Evolutionary conservation across 2,329 filamentous ascomycete genomes (phyloP).

Genomic region (Hymenoscyphus occultus): DNA sequence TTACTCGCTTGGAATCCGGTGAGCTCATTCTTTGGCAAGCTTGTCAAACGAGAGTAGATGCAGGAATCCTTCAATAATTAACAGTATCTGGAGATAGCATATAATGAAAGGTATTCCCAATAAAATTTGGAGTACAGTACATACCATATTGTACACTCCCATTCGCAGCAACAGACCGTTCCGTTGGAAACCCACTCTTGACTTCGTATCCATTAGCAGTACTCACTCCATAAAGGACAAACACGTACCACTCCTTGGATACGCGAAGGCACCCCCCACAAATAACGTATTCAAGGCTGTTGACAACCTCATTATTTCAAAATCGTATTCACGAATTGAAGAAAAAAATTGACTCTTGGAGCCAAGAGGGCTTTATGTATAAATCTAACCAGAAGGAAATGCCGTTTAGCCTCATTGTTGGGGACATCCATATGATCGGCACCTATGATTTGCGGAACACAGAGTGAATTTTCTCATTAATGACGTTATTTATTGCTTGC

Average conservation of each 20-base stretch:
- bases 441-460: background rate
- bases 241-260: constrained; percentile 10
- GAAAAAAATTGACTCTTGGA: background rate
- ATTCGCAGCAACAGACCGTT: constrained; percentile 12
- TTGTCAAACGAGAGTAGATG: background rate
- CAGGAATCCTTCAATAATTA: background rate
- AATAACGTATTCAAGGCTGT: constrained; percentile 8
- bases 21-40: background rate
- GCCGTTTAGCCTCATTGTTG: constrained; percentile 4
- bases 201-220: background rate
- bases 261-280: constrained; percentile 11
- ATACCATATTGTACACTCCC: constrained; percentile 26
- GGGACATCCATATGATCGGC: background rate
- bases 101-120: background rate
- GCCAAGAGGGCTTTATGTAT: background rate
- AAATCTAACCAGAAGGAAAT: background rate
- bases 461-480: background rate
- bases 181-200: background rate
- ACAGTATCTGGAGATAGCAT: background rate
- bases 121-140: background rate
- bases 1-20: background rate
- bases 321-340: background rate
- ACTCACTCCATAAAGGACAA: background rate
- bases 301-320: constrained; percentile 14
- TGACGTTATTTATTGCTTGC: background rate